Percentiles rank a stretch among this genome's conserved stretches.
Conservation (phyloP, 2,329 filamentous ascomycete species). For the Fusarium humuli region DNA sequence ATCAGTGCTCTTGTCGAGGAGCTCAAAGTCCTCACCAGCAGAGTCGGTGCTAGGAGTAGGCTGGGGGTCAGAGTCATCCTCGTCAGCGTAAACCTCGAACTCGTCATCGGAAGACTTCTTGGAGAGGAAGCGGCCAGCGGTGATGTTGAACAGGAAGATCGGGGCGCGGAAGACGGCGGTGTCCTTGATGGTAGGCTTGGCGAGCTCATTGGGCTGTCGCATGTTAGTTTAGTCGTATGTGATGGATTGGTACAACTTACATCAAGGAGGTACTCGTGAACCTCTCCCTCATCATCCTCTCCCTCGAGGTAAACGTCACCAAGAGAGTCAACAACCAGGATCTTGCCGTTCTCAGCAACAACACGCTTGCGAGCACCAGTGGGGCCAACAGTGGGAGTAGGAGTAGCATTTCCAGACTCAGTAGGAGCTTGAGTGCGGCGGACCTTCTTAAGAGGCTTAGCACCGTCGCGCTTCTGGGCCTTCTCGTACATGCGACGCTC, state of each 20-base stretch:
- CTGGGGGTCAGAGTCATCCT: constrained; percentile 63
- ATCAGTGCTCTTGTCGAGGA: constrained; percentile 71
- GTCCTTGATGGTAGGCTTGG: constrained; percentile 79
- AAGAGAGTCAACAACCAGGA: constrained; percentile 89
- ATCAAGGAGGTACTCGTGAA: constrained; percentile 87
- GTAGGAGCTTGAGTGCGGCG: constrained; percentile 52
- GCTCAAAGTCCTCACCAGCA: constrained; percentile 70
- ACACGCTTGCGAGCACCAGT: constrained; percentile 87
- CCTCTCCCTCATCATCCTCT: constrained; percentile 85
- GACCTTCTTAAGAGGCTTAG: constrained; percentile 62
- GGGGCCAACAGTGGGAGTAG: constrained; percentile 62
- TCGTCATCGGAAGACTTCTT: constrained; percentile 53
- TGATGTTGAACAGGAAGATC: constrained; percentile 73
- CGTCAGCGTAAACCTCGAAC: constrained; percentile 55
- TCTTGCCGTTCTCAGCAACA: constrained; percentile 93
- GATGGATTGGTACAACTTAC: constrained; percentile 63
- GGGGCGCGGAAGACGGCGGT: constrained; percentile 87
- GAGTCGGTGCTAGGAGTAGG: constrained; percentile 68
- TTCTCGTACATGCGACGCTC: constrained; percentile 91
- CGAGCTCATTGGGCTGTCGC: constrained; percentile 80
- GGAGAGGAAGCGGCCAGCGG: constrained; percentile 63
- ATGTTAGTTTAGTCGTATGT: constrained; percentile 27
- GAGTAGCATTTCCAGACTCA: constrained; percentile 59
- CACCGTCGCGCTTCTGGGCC: constrained; percentile 78
- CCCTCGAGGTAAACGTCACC: constrained; percentile 97